Conservation (phyloP, 148 eudicot species). For the Amaranthus cruentus region DNA sequence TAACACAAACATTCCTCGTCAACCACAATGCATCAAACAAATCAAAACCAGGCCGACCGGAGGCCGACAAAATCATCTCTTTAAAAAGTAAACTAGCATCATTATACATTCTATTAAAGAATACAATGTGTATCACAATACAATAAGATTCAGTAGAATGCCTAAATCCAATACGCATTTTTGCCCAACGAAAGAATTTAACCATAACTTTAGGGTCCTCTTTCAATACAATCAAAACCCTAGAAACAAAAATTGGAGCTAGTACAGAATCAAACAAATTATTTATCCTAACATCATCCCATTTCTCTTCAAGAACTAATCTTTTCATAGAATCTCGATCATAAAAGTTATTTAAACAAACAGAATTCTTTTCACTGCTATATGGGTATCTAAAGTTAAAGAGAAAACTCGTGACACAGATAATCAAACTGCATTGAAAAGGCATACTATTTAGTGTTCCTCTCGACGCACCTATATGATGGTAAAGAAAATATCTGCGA, state of each 20-base stretch:
- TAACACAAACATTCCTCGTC: constrained; percentile 53
- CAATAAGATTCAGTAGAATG: constrained; percentile 69
- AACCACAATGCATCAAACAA: constrained; percentile 66
- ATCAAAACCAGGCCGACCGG: constrained; percentile 33
- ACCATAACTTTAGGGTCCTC: constrained; percentile 60
- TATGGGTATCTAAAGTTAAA: constrained; percentile 36
- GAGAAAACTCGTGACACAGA: constrained; percentile 41
- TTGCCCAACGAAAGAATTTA: constrained; percentile 67
- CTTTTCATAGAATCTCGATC: constrained; percentile 37
- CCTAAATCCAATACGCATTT: constrained; percentile 44
- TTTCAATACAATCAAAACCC: constrained; percentile 48
- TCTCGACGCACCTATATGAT: constrained; percentile 32
- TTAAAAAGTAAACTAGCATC: constrained; percentile 51
- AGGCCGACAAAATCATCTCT: constrained; percentile 40
- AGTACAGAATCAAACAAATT: constrained; percentile 45
- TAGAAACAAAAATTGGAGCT: constrained; percentile 62
- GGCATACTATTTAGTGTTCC: constrained; percentile 21
- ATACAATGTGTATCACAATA: constrained; percentile 64
- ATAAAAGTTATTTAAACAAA: constrained; percentile 27
- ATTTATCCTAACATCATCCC: constrained; percentile 60
- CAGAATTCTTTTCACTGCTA: constrained; percentile 28
- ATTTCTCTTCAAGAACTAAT: constrained; percentile 46
- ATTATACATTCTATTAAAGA: constrained; percentile 61
- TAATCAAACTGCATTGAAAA: constrained; percentile 34
- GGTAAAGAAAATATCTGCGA: constrained; percentile 37